phyloP scores from a whole-genome alignment of 225 moss, liverwort and hornwort genomes.

The Sphagnum contortum region DNA sequence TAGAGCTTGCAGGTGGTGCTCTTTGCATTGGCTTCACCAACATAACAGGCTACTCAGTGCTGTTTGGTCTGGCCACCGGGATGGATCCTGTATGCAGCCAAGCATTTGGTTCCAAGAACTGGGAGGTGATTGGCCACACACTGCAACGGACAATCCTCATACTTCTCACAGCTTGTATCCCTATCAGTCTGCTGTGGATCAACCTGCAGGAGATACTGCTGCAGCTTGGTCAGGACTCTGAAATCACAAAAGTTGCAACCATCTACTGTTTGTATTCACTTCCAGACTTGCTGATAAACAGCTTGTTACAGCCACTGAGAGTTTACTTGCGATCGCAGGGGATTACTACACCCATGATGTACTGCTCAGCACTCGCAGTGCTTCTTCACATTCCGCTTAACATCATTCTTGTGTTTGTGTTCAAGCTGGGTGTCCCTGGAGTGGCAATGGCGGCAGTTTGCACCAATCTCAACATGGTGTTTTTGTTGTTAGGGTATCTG shows the following conservation, averaged over 20 bases:
- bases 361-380: slow-evolving; percentile 60
- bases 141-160: slow-evolving; percentile 80
- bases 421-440: slow-evolving; percentile 64
- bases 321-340: slow-evolving; percentile 83
- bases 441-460: slow-evolving; percentile 73
- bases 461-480: slow-evolving; percentile 85
- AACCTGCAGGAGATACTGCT: slow-evolving; percentile 59
- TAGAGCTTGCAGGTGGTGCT: slow-evolving; percentile 75
- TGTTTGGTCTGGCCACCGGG: slow-evolving; percentile 71
- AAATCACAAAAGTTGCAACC: slow-evolving; percentile 64
- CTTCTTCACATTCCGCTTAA: slow-evolving; percentile 64
- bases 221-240: slow-evolving; percentile 49
- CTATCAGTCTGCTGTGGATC: slow-evolving; percentile 69
- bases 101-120: slow-evolving; percentile 70
- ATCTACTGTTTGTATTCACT: slow-evolving; percentile 67
- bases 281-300: slow-evolving; percentile 71
- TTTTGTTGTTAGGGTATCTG: slow-evolving; percentile 55
- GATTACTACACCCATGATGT: slow-evolving; percentile 74
- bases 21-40: slow-evolving; percentile 84
- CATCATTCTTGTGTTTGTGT: slow-evolving; percentile 51
- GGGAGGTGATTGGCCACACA: slow-evolving; percentile 60
- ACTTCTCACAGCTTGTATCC: slow-evolving; percentile 57
- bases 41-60: slow-evolving; percentile 80
- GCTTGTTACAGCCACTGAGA: slow-evolving; percentile 67
- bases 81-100: slow-evolving; percentile 88